Evolutionary conservation across 441 rosid species (phyloP), one percentile per base, ranked within the genome.

Genomic region (Adansonia madagascariensis): DNA sequence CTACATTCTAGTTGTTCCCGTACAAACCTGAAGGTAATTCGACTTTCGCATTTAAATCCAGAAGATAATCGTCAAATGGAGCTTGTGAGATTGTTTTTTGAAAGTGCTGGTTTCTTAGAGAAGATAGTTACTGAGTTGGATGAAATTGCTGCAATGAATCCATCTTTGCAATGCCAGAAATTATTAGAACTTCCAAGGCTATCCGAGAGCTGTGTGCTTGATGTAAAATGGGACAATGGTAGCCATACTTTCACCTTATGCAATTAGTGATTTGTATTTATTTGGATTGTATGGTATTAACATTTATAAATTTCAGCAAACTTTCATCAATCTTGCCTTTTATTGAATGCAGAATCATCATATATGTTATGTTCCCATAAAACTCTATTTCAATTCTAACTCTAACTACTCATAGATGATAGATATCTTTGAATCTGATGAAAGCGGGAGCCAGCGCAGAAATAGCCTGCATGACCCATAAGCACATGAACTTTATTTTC

Each of bases 391-490:
- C 60, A 27, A 27, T 55, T 53, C 59, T n/a, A 53, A 53, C 17
- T 4, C 17, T 52, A 52, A 14, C 8, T 53, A 6, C 8, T 15
- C 7, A 2, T 49, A 49, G 53, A 49, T 49, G 15, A 49, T 49
- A 49, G 56, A 15, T 52, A 52, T 52, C 17, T 14, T 14, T 14
- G n/a, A 14, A 52, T 52, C 56, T 14, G 56, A 56, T 56, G 18
- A 56, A 56, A 17, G 11, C 24, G 18, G 61, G 18, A 56, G 11
- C 11, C 61, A 17, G 61, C 11, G 18, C 43, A 39, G 43, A 4
- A 39, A 39, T 39, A 39, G 43, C 43, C 50, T 75, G 39, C 84
- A 78, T 22, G 78, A 15, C 27, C 81, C 84, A 56, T 78, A 81
- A 24, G 60, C 22, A 53, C 84, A 81, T 0, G 64, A 52, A 43